phyloP scores from a whole-genome alignment of 2,329 filamentous ascomycete genomes.

The Tolypocladium capitatum region DNA sequence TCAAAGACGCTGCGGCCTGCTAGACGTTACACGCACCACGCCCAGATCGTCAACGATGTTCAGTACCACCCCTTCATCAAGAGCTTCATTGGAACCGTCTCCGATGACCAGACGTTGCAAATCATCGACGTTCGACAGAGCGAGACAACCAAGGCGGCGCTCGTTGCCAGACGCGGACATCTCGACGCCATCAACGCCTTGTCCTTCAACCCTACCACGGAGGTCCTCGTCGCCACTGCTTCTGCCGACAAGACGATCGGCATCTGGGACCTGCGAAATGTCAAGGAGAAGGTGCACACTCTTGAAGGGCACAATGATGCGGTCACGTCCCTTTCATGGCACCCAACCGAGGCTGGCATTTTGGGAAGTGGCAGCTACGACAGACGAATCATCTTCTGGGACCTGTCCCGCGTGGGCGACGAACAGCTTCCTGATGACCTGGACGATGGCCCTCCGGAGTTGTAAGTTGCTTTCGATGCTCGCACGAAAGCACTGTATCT shows the following conservation, averaged over 20 bases:
- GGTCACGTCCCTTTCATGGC: slow-evolving; percentile 88
- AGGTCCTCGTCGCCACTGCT: slow-evolving; percentile 80
- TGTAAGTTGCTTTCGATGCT: slow-evolving; percentile 43
- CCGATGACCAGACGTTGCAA: slow-evolving; percentile 86
- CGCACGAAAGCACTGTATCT: background rate
- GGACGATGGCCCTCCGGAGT: slow-evolving; percentile 86
- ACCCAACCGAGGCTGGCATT: slow-evolving; percentile 79
- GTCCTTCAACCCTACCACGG: slow-evolving; percentile 84
- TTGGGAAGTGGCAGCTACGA: slow-evolving; percentile 89
- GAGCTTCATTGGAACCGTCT: slow-evolving; percentile 81
- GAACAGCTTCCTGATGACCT: slow-evolving; percentile 92
- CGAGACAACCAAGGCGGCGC: slow-evolving; percentile 52
- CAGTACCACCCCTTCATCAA: slow-evolving; percentile 84
- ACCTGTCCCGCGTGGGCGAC: slow-evolving; percentile 79
- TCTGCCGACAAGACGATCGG: slow-evolving; percentile 93
- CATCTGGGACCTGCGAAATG: slow-evolving; percentile 87
- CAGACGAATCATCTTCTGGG: slow-evolving; percentile 91
- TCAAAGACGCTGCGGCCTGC: slow-evolving; percentile 58
- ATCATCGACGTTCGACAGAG: slow-evolving; percentile 72
- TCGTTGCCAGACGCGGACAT: slow-evolving; percentile 62
- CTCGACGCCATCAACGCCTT: slow-evolving; percentile 91
- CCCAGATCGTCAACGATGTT: slow-evolving; percentile 88
- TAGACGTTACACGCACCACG: slow-evolving; percentile 75
- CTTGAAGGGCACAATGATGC: slow-evolving; percentile 79
- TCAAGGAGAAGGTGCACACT: slow-evolving; percentile 79